phyloP scores from a whole-genome alignment of 345 rosid species.

The Gossypioides kirkii region DNA sequence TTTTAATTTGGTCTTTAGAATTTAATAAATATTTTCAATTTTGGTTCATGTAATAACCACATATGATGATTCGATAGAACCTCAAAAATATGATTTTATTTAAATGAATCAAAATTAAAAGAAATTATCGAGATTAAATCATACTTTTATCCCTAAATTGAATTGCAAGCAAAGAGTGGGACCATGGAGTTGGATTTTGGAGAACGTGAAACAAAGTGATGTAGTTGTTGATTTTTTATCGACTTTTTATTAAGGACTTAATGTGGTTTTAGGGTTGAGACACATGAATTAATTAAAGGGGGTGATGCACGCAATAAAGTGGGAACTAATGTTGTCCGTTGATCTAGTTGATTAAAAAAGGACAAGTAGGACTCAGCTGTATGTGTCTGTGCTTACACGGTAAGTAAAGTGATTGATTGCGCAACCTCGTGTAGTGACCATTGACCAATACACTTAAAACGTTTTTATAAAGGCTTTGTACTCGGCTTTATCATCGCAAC shows the following conservation, averaged over 20 bases:
- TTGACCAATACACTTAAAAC: neutral
- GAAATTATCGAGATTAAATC: no score
- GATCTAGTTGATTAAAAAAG: neutral
- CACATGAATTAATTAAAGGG: neutral
- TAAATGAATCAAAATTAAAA: no score
- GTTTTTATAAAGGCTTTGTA: neutral
- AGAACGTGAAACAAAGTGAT: neutral
- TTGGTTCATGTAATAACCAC: no score
- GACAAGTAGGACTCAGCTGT: neutral
- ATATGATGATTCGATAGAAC: no score
- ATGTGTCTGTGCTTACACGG: neutral
- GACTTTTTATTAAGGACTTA: neutral
- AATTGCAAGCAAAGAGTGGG: neutral
- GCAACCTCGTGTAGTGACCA: neutral
- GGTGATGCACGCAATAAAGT: neutral
- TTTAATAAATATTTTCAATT: no score
- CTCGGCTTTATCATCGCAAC: neutral
- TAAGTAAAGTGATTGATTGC: neutral
- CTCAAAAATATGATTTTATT: no score
- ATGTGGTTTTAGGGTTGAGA: neutral
- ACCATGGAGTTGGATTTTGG: no score
- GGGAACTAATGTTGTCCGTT: neutral
- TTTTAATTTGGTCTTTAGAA: no score
- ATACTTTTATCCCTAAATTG: constrained; percentile 5
- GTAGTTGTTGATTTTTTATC: no score